Evolutionary conservation across 306 rosid genomes (phyloP), one percentile per base, ranked within the genome.

Genomic region (Quercus mongolica): DNA sequence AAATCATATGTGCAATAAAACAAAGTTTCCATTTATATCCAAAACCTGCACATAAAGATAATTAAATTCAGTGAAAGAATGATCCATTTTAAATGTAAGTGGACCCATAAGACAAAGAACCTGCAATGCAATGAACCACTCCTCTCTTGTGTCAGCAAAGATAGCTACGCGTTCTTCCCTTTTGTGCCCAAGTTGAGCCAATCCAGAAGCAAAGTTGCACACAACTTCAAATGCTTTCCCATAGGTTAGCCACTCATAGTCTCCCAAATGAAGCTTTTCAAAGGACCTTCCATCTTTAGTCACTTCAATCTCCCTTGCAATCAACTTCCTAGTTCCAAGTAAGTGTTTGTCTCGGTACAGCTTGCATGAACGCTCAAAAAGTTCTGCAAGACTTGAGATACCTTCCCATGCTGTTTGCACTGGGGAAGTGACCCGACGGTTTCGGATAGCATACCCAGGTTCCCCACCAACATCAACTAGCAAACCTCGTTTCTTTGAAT

Each of bases 121-220:
- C 99, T 96, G 99, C 70, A 96, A 80, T 44, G 99, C 98, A 76
- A 96, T 83, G 75, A 96, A 89, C 99, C 99, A 96, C 64, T 92
- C 96, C 33, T 89, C 94, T 81, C 98, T 85, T 3, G 98, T 96
- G 52, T 96, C 98, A 69, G 97, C 97, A 77, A 88, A 96, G 82
- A 96, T 93, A 23, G 99, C 98, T 0, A 63, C 96, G 56, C 97
- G 94, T 78, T 96, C 98, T 67, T 73, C 92, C 83, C 35, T 87
- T 14, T 44, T 75, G 84, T 90, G 98, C 41, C 97, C 99, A 52
- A 96, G 81, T 31, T 33, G 79, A 4, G 85, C 86, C 61, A 96
- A 80, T 74, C 99, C 99, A 72, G 93, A 93, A 58, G 97, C 90
- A 79, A 96, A 93, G 84, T 76, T 69, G 31, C 87, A 78, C 31